Evolutionary conservation across 768 basidiomycete genomes (phyloP), one percentile per base, ranked within the genome.

Genomic region (Serendipita sp.): DNA sequence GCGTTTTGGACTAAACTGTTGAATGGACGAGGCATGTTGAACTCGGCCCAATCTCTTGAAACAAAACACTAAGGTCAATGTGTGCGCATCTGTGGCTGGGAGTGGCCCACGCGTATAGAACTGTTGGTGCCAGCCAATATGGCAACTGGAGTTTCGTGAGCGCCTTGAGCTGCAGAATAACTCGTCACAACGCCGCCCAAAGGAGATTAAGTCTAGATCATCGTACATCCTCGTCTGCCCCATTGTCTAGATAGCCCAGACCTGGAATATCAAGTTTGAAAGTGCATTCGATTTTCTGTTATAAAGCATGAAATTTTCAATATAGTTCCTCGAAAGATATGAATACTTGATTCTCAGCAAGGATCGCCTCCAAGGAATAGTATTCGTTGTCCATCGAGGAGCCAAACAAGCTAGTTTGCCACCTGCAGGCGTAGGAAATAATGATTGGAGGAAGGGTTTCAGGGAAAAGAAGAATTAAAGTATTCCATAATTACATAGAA

Each of bases 241-340:
- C 89, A 53, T 91, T 90, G 50, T 88, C 89, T 10, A 96, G 80
- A 71, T 95, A 90, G 1, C 93, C 93, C 78, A 96, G 84, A 66
- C 85, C 83, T 4, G 85, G 83, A 16, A 96, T 84, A 64, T 86
- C 85, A 48, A 88, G 78, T 69, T 89, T 88, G 78, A 97, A 95
- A 2, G 87, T 91, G 72, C 93, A 96, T 76, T 91, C 89, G 43
- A 97, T 79, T 81, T 92, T 96, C 90, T 94, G 40, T 40, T 40
- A 13, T 40, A 13, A 5, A 40, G 66, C 37, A 64, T 33, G 50
- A 31, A 33, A 29, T 40, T 13, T 44, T 34, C 27, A 5, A 15
- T 65, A 29, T 10, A 44, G n/a, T 13, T 16, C n/a, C 13, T 31
- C 60, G 50, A 16, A 50, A 16, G 23, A 53, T 40, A 18, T 33